Conservation (phyloP, 1,139 yeast species). For the Lodderomyces metapsilosis region DNA sequence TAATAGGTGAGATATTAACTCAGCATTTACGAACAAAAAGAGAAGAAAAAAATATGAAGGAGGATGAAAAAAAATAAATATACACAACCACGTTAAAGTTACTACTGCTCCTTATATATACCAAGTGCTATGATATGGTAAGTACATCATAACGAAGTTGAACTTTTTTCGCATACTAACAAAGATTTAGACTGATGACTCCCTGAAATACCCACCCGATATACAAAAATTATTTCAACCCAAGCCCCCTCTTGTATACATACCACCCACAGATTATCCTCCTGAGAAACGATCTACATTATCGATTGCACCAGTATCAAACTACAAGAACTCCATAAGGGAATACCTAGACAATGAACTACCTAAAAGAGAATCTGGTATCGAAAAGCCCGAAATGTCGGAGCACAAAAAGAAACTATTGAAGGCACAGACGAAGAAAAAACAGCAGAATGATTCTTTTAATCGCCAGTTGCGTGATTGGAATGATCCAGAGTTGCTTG, state of each 20-base stretch:
- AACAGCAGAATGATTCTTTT: conserved; percentile 30
- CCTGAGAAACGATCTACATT: conserved; percentile 51
- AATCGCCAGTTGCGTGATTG: conserved; percentile 39
- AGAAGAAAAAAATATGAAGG: too few relatives aligned
- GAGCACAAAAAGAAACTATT: conserved; percentile 14
- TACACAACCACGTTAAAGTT: too few relatives aligned
- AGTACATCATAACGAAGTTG: background rate
- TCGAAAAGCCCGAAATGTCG: conserved; percentile 7
- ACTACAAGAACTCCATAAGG: conserved; percentile 31
- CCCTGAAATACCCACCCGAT: conserved; percentile 59
- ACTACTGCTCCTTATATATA: too few relatives aligned
- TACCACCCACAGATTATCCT: conserved; percentile 55
- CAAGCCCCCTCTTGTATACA: conserved; percentile 60
- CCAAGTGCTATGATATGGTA: conserved; percentile 8
- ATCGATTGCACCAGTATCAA: conserved; percentile 51
- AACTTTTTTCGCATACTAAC: conserved; percentile 12
- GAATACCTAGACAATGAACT: conserved; percentile 26
- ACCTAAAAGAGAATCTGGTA: conserved; percentile 12
- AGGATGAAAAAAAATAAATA: too few relatives aligned
- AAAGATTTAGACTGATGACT: conserved; percentile 18
- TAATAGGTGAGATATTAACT: too few relatives aligned
- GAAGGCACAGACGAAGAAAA: conserved; percentile 19
- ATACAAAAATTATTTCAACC: conserved; percentile 69
- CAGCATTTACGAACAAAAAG: too few relatives aligned
- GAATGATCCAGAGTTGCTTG: conserved; percentile 52